phyloP scores from a whole-genome alignment of 2,329 filamentous ascomycete species.

The Claviceps sp. region DNA sequence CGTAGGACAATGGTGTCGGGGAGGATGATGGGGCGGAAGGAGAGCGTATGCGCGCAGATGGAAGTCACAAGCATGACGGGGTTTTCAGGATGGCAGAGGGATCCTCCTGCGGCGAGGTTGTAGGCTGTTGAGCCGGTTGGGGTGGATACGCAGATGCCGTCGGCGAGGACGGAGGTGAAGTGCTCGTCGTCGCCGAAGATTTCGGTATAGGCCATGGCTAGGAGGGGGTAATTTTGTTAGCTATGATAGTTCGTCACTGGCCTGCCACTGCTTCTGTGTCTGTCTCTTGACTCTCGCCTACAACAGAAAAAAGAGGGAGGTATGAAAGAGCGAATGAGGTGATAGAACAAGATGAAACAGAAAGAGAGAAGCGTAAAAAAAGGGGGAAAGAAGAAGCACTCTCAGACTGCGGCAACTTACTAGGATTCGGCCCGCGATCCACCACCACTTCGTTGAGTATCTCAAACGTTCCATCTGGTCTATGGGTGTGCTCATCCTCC shows the following conservation, averaged over 20 bases:
- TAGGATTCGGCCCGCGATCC: conserved; percentile 85
- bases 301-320: not conserved
- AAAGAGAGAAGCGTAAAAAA: not conserved
- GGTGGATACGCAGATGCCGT: conserved; percentile 86
- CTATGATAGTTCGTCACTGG: not conserved
- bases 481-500: conserved; percentile 74
- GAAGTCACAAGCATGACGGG: conserved; percentile 90
- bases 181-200: conserved; percentile 92
- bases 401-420: conserved; percentile 32
- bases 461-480: conserved; percentile 70
- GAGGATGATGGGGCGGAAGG: conserved; percentile 90
- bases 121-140: conserved; percentile 93
- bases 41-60: conserved; percentile 89
- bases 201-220: conserved; percentile 83
- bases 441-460: conserved; percentile 97
- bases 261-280: too few relatives aligned
- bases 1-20: conserved; percentile 92
- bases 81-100: conserved; percentile 89
- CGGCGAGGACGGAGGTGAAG: conserved; percentile 85
- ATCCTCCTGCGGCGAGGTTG: conserved; percentile 90
- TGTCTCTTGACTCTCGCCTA: too few relatives aligned
- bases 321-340: not conserved
- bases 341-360: too few relatives aligned
- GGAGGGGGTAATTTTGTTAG: not conserved
- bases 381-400: not conserved